Conservation (phyloP, 169 alveolate species). For the Eimeria praecox region DNA sequence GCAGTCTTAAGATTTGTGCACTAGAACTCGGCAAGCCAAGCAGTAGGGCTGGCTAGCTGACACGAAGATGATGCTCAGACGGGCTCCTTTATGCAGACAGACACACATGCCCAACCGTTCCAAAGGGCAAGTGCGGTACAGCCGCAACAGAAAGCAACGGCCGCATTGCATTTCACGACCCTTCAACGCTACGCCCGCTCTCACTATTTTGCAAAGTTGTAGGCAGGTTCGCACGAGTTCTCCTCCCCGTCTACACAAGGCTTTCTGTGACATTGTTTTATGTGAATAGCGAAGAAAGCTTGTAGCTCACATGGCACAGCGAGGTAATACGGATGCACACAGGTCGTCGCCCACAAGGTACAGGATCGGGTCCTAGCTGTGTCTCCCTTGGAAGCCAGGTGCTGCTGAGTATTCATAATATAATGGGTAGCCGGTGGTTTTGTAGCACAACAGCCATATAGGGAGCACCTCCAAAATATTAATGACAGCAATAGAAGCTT, state of each 20-base stretch:
- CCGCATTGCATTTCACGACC: background rate
- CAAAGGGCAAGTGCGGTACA: background rate
- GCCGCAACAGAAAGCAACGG: background rate
- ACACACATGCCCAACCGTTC: too few relatives aligned
- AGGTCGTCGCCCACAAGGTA: background rate
- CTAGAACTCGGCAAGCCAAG: too few relatives aligned
- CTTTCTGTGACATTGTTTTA: too few relatives aligned
- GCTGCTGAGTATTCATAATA: background rate
- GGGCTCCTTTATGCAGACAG: too few relatives aligned
- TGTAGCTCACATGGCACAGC: background rate
- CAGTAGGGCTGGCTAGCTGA: too few relatives aligned
- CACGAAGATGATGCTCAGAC: too few relatives aligned
- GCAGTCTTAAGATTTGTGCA: too few relatives aligned
- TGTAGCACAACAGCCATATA: background rate
- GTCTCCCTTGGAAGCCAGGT: background rate
- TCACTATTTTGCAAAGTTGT: background rate
- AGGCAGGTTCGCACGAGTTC: background rate
- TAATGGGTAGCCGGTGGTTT: background rate
- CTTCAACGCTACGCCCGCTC: background rate
- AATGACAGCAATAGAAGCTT: background rate
- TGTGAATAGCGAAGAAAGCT: background rate
- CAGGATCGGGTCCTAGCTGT: background rate
- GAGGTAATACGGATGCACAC: background rate
- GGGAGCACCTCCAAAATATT: background rate
- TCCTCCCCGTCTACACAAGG: background rate